A percentile compares a stretch with the other conserved stretches of the same genome.
Evolutionary conservation across 2,329 filamentous ascomycete species (phyloP).

Genomic region (Xylariaceae sp.): DNA sequence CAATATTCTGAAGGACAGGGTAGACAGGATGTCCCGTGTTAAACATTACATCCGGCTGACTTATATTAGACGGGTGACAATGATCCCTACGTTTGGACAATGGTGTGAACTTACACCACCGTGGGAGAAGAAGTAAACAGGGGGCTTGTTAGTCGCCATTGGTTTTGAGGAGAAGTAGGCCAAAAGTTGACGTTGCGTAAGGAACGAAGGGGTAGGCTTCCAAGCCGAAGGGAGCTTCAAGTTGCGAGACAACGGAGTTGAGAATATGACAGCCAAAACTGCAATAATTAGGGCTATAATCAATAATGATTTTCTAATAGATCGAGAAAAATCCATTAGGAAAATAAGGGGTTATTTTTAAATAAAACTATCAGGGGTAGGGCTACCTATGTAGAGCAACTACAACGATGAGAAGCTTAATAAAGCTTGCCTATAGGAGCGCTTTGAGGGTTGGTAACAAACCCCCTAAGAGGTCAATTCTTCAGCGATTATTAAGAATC

Average conservation of each 20-base stretch:
- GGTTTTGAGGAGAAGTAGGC: conserved; percentile 8
- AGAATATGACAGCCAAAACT: conserved; percentile 32
- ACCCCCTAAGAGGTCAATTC: conserved; percentile 4
- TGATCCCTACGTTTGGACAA: neutral
- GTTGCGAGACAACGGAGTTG: conserved; percentile 18
- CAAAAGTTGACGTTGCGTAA: conserved; percentile 12
- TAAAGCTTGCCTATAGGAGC: neutral
- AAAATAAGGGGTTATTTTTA: neutral
- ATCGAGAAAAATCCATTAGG: conserved; percentile 13
- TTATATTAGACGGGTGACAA: conserved; percentile 8
- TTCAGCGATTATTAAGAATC: conserved; percentile 36
- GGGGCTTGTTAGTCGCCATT: conserved; percentile 38
- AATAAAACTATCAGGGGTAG: neutral
- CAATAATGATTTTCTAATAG: conserved; percentile 16
- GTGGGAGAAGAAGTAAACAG: conserved; percentile 55
- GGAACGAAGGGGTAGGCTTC: conserved; percentile 16
- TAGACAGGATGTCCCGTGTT: conserved; percentile 71
- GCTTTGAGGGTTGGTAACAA: neutral
- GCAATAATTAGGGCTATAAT: conserved; percentile 28
- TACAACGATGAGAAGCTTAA: neutral
- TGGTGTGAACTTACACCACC: conserved; percentile 46
- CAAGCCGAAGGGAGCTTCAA: conserved; percentile 24
- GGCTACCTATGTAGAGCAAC: neutral
- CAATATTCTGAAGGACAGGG: conserved; percentile 63
- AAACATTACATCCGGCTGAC: conserved; percentile 67